These are phyloP conservation scores for Alternaria atra DNA, from an alignment of 2,329 filamentous ascomycete species.

Conservation along the genomic window DNA sequence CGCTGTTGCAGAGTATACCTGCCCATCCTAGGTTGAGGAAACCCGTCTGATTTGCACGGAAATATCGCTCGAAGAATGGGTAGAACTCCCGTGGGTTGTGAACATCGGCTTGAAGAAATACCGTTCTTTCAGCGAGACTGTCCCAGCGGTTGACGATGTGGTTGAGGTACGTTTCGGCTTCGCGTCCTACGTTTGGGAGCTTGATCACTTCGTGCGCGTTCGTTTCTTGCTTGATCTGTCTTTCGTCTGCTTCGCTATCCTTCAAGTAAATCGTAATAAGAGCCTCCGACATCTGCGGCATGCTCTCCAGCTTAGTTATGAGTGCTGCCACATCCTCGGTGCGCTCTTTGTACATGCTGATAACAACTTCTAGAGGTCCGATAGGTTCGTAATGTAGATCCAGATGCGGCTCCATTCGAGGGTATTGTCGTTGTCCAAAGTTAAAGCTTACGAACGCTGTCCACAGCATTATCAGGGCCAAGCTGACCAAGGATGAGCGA, in stretches of 20 bases:
- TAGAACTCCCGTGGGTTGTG: conserved; percentile 52
- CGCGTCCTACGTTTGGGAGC: conserved; percentile 55
- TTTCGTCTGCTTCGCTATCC: conserved; percentile 31
- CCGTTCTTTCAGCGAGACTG: conserved; percentile 54
- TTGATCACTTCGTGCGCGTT: conserved; percentile 36
- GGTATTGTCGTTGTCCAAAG: conserved; percentile 23
- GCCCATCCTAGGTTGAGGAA: conserved; percentile 56
- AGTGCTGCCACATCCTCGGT: conserved; percentile 34
- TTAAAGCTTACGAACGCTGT: conserved; percentile 27
- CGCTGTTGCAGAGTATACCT: conserved; percentile 52
- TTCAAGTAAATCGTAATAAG: conserved; percentile 47
- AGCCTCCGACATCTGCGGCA: conserved; percentile 32
- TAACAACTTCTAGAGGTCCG: conserved; percentile 43
- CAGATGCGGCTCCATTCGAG: conserved; percentile 15
- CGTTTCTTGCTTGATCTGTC: conserved; percentile 30
- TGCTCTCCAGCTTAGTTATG: conserved; percentile 28
- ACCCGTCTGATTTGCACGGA: conserved; percentile 50
- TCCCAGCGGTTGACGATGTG: conserved; percentile 58
- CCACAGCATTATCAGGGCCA: conserved; percentile 27
- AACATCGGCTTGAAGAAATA: conserved; percentile 59
- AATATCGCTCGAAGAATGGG: conserved; percentile 53
- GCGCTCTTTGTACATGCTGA: conserved; percentile 52
- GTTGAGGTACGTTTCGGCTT: conserved; percentile 58
- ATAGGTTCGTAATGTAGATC: conserved; percentile 33
- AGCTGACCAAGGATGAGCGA: conserved; percentile 11